These are phyloP conservation scores for Saccharomyces eubayanus DNA, from an alignment of 805 yeast genomes.

Conservation along the genomic window DNA sequence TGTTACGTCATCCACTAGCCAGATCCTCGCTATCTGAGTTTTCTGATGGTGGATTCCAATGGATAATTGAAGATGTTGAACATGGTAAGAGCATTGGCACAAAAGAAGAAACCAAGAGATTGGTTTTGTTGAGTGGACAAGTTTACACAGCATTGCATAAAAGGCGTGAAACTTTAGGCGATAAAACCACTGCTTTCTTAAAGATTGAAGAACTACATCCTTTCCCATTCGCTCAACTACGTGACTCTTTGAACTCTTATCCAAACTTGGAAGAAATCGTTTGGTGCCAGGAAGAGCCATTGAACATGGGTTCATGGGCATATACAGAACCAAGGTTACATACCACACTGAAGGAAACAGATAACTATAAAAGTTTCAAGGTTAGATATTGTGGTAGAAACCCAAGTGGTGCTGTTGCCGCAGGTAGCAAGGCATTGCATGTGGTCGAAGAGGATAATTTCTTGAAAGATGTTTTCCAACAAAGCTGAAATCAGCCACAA, in stretches of 20 bases:
- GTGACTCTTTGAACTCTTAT: conserved; percentile 72
- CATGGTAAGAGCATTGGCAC: conserved; percentile 67
- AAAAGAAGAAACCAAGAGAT: conserved; percentile 79
- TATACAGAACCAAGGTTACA: conserved; percentile 75
- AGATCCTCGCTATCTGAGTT: conserved; percentile 77
- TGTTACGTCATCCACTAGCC: conserved; percentile 96
- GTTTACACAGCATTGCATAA: conserved; percentile 88
- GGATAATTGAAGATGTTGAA: conserved; percentile 91
- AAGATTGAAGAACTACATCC: conserved; percentile 95
- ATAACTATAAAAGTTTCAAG: conserved; percentile 46
- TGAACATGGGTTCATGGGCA: conserved; percentile 89
- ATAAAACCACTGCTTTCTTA: conserved; percentile 79
- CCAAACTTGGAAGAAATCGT: conserved; percentile 81
- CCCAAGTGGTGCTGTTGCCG: conserved; percentile 97
- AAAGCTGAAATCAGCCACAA: neutral
- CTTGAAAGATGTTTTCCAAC: conserved; percentile 62
- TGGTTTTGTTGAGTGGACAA: conserved; percentile 85
- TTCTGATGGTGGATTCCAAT: conserved; percentile 86
- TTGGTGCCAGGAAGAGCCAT: conserved; percentile 98
- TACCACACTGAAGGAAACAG: conserved; percentile 69
- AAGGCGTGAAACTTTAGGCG: conserved; percentile 69
- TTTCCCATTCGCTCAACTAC: conserved; percentile 94
- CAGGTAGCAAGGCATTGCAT: conserved; percentile 89
- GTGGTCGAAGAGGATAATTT: conserved; percentile 80
- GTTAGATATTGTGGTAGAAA: conserved; percentile 94